Percentiles rank a stretch among this genome's conserved stretches.
phyloP scores from a whole-genome alignment of 352 stramenopile species.

The Thalassiosira exigua region DNA sequence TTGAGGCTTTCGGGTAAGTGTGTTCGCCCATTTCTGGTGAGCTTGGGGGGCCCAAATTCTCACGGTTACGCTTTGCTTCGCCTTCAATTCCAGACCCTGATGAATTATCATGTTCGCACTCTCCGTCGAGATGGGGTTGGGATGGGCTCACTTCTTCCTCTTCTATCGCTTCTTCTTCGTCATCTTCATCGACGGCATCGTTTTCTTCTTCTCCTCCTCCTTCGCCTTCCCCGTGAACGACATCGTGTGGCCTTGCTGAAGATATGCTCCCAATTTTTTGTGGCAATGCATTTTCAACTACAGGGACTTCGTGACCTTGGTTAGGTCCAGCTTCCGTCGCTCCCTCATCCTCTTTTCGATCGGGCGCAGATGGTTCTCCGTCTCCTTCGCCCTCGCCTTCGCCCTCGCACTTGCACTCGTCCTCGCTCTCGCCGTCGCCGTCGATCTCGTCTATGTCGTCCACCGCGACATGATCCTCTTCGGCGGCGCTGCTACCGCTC shows the following conservation, averaged over 20 bases:
- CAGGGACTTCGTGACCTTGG: background rate
- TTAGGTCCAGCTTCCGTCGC: background rate
- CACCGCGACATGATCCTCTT: background rate
- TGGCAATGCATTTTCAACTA: background rate
- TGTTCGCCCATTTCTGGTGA: constrained; percentile 4
- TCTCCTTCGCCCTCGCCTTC: background rate
- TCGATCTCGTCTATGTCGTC: background rate
- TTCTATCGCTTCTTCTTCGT: background rate
- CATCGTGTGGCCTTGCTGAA: background rate
- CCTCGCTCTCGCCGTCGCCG: background rate
- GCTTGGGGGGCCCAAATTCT: too few relatives aligned
- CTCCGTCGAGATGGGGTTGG: too few relatives aligned
- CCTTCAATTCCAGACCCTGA: constrained; percentile 9
- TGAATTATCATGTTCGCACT: constrained; percentile 7
- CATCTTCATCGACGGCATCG: background rate
- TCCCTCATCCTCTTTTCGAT: background rate
- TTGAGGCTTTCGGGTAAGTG: background rate
- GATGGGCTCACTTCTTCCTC: too few relatives aligned
- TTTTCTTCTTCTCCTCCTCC: background rate
- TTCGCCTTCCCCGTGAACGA: background rate
- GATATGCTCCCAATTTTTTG: background rate
- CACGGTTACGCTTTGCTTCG: background rate
- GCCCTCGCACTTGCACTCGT: background rate
- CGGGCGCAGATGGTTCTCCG: background rate
- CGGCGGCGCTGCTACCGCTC: constrained; percentile 4